Evolutionary conservation across 805 yeast species (phyloP), one percentile per base, ranked within the genome.

Genomic region (Ogataea populi-albae): DNA sequence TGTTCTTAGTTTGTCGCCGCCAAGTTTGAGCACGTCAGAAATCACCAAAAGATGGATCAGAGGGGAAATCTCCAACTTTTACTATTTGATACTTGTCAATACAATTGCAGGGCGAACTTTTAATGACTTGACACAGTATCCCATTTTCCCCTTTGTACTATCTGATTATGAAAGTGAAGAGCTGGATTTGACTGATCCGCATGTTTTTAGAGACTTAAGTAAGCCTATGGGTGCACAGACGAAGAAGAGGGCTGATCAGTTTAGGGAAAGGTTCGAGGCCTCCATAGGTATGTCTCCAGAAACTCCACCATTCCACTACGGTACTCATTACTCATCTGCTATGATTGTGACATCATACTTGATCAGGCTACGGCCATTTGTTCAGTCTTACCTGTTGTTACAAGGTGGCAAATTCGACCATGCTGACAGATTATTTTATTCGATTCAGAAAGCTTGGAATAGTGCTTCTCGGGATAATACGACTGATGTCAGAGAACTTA

Each of bases 181-280:
- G 9, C 61, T 87, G n/a, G 88, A 87, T 54, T 62, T 88, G 27
- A 54, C 61, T 3, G 65, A 86, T 47, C 80, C 85, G 0, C 62
- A 66, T 6, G 62, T 81, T 0, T 87, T 71, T 52, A 65, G 96
- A 46, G 95, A 87, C 53, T 62, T 87, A 17, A 71, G 86, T 0
- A 86, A 84, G 50, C 96, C 96, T 1, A 88, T 87, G 96, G 96
- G 96, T 2, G 95, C 89, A 0, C 96, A 87, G 55, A 65, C 77
- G 2, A 54, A 57, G 2, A 67, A 66, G 2, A 66, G 96, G 38
- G 85, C 79, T 2, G 45, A 52, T 1, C 77, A 77, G 49, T 87
- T 86, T 49, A 62, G 65, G 31, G 93, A 86, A 37, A 61, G 96
- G 35, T 88, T 69, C 49, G 81, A 81, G 15, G 88, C 94, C 0